Base-by-base conservation (phyloP, 1,139 yeast species). In the Lizanozyma gosingica region DNA sequence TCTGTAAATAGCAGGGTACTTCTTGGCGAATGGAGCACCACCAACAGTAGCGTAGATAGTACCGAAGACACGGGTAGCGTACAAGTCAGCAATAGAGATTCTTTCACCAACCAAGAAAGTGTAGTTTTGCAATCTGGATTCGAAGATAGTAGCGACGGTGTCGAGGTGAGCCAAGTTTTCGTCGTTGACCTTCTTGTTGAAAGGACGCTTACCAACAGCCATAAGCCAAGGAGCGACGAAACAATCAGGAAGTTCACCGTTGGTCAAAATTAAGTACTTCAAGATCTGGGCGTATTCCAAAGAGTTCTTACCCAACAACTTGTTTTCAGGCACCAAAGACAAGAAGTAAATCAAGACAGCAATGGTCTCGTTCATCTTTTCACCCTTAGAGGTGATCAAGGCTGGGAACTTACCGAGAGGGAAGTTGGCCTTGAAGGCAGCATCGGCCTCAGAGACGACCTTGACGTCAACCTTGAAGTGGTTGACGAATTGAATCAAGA, bases 361-460 rank as follows among this genome's bases (percentile, higher is more conserved):
- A 39, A 55, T 39, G 15, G 49, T 50, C 47, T 57, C 61, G 37
- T 49, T 50, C 44, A 57, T 47, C 37, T 52, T 45, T 42, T 47
- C 47, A 18, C 55, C 57, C 43, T 56, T 52, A 17, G 55, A 50
- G 17, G 55, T 59, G 38, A 49, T 43, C 40, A 59, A 59, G 36
- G 62, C 52, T 39, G 65, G 64, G 17, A 46, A 45, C 44, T 49
- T 62, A 43, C 46, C 56, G 50, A 58, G 43, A 39, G 64, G 63
- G 52, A 60, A 60, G 39, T 42, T 40, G 11, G 11, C 29, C 6
- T 6, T 6, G 29, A 22, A 22, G 29, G 29, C 6, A 6, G 6
- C 29, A 11, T 22, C 6, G 29, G 11, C 9, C 11, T 22, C 36
- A 34, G 11, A 14, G 17, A 15, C 16, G 17, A 34, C 18, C 16